These are phyloP conservation scores for Trametes pubescens DNA, from an alignment of 1,284 basidiomycete species.

Conservation along the genomic window DNA sequence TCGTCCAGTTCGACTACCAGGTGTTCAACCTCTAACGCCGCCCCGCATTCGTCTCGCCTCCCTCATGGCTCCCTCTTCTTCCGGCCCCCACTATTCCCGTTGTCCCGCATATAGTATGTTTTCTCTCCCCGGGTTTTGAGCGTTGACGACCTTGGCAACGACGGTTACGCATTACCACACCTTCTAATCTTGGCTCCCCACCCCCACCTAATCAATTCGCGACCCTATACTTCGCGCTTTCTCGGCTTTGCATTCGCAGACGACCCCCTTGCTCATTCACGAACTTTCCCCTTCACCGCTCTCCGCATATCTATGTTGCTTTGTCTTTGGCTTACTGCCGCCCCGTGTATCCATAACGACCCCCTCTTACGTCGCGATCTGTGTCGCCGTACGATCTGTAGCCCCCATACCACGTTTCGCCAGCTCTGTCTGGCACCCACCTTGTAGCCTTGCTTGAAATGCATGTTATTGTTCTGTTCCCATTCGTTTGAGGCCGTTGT, in stretches of 20 bases:
- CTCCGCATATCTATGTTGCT: neutral
- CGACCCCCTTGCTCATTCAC: slow-evolving; percentile 4
- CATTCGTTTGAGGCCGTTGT: neutral
- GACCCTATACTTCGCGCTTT: neutral
- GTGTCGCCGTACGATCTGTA: slow-evolving; percentile 18
- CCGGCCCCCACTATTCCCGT: slow-evolving; percentile 13
- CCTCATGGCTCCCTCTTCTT: slow-evolving; percentile 26
- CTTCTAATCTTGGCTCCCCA: slow-evolving; percentile 24
- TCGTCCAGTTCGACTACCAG: slow-evolving; percentile 76
- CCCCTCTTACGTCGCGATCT: slow-evolving; percentile 2
- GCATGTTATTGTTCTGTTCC: slow-evolving; percentile 19
- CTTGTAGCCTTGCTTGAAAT: slow-evolving; percentile 27
- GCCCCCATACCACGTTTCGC: slow-evolving; percentile 24
- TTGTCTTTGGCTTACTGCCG: slow-evolving; percentile 3
- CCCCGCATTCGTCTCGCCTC: neutral
- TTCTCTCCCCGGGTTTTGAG: slow-evolving; percentile 14
- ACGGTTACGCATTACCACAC: slow-evolving; percentile 24
- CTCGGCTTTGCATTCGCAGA: slow-evolving; percentile 18
- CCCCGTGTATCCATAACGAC: slow-evolving; percentile 34
- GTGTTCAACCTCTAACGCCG: slow-evolving; percentile 54
- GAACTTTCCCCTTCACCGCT: slow-evolving; percentile 1
- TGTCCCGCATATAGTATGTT: slow-evolving; percentile 13
- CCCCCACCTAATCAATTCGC: slow-evolving; percentile 23
- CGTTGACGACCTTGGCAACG: slow-evolving; percentile 24
- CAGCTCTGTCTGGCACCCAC: slow-evolving; percentile 8